A percentile compares a stretch with the other conserved stretches of the same genome.
These are phyloP conservation scores for Botrytis fragariae DNA, from an alignment of 2,329 filamentous ascomycete genomes.

Conservation along the genomic window DNA sequence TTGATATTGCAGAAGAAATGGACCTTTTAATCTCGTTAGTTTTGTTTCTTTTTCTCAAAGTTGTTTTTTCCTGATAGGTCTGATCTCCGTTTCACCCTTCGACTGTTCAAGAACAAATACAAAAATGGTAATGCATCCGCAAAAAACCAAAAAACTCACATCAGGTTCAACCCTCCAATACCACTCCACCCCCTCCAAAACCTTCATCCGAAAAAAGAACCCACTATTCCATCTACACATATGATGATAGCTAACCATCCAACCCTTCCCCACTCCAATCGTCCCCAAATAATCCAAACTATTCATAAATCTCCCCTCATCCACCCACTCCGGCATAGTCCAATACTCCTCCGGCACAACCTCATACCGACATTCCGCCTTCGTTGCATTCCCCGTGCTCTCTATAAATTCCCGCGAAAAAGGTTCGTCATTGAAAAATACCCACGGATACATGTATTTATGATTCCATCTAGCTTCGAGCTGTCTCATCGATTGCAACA, in stretches of 20 bases:
- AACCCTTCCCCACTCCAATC: slow-evolving; percentile 95
- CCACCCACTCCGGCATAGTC: slow-evolving; percentile 93
- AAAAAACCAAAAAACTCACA: slow-evolving; percentile 41
- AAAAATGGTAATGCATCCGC: not conserved
- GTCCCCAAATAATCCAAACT: slow-evolving; percentile 89
- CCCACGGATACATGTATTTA: slow-evolving; percentile 72
- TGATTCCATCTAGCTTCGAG: slow-evolving; percentile 75
- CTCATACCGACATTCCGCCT: slow-evolving; percentile 69
- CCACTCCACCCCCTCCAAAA: slow-evolving; percentile 59
- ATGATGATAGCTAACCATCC: slow-evolving; percentile 93
- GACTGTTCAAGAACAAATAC: too few species aligned
- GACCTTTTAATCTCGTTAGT: slow-evolving; percentile 41
- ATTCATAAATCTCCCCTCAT: slow-evolving; percentile 84
- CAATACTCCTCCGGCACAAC: slow-evolving; percentile 83
- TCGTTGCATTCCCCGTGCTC: slow-evolving; percentile 64
- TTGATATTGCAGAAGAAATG: slow-evolving; percentile 61
- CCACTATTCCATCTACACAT: slow-evolving; percentile 96
- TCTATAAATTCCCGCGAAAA: slow-evolving; percentile 76
- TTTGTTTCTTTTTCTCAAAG: not conserved
- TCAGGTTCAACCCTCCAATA: slow-evolving; percentile 62
- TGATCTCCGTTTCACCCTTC: not conserved
- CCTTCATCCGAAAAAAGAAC: slow-evolving; percentile 75
- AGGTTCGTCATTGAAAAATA: slow-evolving; percentile 79
- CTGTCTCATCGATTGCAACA: slow-evolving; percentile 69
- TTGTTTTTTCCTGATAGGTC: not conserved